phyloP scores from a whole-genome alignment of 2,329 filamentous ascomycete species.

The Nigrograna mackinnonii region DNA sequence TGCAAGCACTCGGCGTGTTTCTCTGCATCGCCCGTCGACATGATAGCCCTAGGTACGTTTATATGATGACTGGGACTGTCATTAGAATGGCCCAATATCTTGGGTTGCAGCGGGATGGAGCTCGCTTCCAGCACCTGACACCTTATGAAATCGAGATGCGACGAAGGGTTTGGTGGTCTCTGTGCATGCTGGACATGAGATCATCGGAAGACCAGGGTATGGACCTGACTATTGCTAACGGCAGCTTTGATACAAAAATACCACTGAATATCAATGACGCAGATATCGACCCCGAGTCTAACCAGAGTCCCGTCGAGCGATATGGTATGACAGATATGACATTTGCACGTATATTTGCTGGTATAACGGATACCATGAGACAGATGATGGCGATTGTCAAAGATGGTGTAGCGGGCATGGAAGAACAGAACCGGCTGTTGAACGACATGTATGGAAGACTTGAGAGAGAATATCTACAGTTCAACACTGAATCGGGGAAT shows the following conservation, averaged over 20 bases:
- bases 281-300: constrained; percentile 48
- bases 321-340: constrained; percentile 58
- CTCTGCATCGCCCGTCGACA: constrained; percentile 16
- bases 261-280: constrained; percentile 40
- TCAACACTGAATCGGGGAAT: constrained; percentile 28
- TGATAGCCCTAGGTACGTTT: constrained; percentile 16
- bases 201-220: constrained; percentile 18
- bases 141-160: constrained; percentile 40
- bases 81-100: constrained; percentile 60
- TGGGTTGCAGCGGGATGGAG: constrained; percentile 58
- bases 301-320: constrained; percentile 50
- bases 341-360: constrained; percentile 43
- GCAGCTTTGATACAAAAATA: constrained; percentile 24
- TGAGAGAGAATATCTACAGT: constrained; percentile 49
- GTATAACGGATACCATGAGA: constrained; percentile 41
- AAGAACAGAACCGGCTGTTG: constrained; percentile 52
- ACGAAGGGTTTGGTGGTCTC: constrained; percentile 41
- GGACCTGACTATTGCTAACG: constrained; percentile 9
- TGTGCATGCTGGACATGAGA: constrained; percentile 24
- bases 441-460: constrained; percentile 50
- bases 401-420: constrained; percentile 20
- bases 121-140: constrained; percentile 23
- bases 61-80: constrained; percentile 21
- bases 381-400: constrained; percentile 37
- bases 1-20: constrained; percentile 17